Conservation (phyloP, 2,329 filamentous ascomycete species). For the Epicoccum nigrum region DNA sequence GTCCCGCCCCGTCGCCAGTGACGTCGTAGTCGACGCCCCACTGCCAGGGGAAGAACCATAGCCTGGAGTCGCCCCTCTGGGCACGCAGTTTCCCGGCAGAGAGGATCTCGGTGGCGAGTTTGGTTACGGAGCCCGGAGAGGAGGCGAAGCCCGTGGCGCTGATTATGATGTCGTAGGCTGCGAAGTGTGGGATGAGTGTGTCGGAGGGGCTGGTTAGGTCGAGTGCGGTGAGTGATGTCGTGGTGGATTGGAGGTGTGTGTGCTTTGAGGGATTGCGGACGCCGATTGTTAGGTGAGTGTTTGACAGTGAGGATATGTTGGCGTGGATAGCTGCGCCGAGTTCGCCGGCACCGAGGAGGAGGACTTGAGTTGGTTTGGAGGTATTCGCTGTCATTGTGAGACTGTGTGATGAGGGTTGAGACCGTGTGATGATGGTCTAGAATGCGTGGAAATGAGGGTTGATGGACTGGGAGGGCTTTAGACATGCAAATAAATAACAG, state of each 20-base stretch:
- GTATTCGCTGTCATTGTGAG: background rate
- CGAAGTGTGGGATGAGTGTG: constrained; percentile 44
- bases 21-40: constrained; percentile 75
- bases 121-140: constrained; percentile 61
- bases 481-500: too few relatives aligned
- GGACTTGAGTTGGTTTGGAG: constrained; percentile 46
- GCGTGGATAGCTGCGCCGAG: constrained; percentile 64
- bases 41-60: constrained; percentile 71
- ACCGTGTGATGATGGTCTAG: too few relatives aligned
- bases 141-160: constrained; percentile 67
- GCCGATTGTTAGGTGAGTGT: constrained; percentile 58
- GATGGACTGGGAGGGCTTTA: too few relatives aligned
- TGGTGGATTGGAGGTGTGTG: constrained; percentile 30
- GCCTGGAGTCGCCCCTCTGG: background rate
- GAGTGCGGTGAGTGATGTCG: constrained; percentile 51
- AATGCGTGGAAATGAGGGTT: too few relatives aligned
- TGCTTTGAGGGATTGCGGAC: constrained; percentile 58
- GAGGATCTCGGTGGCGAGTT: constrained; percentile 63
- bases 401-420: too few relatives aligned
- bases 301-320: constrained; percentile 57
- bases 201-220: constrained; percentile 48
- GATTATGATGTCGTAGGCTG: constrained; percentile 61
- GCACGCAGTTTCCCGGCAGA: constrained; percentile 42
- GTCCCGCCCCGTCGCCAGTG: constrained; percentile 59
- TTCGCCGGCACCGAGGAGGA: constrained; percentile 71